phyloP scores from a whole-genome alignment of 306 rosid genomes.

The Albizia julibrissin region DNA sequence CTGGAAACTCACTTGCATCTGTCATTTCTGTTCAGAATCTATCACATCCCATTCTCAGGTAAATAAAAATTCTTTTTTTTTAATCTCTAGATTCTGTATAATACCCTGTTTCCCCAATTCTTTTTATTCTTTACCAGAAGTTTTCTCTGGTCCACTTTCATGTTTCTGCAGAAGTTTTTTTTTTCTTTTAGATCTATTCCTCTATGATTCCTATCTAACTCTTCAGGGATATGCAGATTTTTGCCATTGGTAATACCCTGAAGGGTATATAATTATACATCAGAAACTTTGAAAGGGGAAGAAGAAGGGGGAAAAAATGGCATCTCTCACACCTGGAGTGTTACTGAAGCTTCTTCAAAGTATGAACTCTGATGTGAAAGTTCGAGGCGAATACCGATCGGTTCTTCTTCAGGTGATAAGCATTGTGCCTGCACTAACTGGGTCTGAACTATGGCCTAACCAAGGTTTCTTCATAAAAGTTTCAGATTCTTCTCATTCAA shows the following conservation, averaged over 20 bases:
- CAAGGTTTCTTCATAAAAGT: constrained; percentile 86
- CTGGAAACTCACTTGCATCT: background rate
- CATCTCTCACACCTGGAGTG: constrained; percentile 66
- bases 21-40: constrained; percentile 29
- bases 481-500: constrained; percentile 92
- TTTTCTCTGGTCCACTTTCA: constrained; percentile 19
- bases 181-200: background rate
- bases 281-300: constrained; percentile 11
- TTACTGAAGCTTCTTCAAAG: constrained; percentile 68
- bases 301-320: constrained; percentile 42
- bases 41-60: constrained; percentile 29
- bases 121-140: background rate
- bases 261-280: background rate
- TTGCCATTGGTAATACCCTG: background rate
- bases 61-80: background rate
- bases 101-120: background rate
- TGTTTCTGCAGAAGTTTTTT: background rate
- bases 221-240: background rate
- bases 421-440: constrained; percentile 66
- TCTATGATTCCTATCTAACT: background rate
- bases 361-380: constrained; percentile 56
- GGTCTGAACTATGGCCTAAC: constrained; percentile 80
- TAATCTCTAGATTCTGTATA: background rate
- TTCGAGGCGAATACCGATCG: constrained; percentile 62
- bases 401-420: constrained; percentile 68